Evolutionary conservation across 148 eudicot genomes (phyloP), one percentile per base, ranked within the genome.

Genomic region (Chenopodium suecicum): DNA sequence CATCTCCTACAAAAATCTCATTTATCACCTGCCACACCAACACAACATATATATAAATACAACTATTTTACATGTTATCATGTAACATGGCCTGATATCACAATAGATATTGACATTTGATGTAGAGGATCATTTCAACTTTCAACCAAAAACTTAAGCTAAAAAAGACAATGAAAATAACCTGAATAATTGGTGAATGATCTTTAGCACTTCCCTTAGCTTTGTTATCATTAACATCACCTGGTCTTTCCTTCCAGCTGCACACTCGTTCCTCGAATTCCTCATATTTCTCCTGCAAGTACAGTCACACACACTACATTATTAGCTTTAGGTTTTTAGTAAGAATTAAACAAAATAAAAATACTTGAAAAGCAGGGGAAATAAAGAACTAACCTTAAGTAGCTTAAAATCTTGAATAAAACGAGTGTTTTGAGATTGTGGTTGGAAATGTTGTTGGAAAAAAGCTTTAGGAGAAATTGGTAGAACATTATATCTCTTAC

Each of bases 391-490:
- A 79, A 91, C 93, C 90, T 90, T 82, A 19, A 88, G 76, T 23
- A 82, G 78, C 54, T 83, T 85, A 78, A 83, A 86, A 31, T 90
- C 89, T 13, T 76, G 73, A 74, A 70, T 62, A 62, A 91, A 91
- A 10, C 82, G 87, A 20, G 58, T 85, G 25, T 76, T 37, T 58
- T 79, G 32, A 12, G 17, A 27, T 19, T 76, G 86, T 14, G 64
- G 81, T 29, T 22, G 52, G 6, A 20, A 20, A n/a, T 69, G 37
- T 73, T 79, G 19, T 2, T 77, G 64, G 68, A 92, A 92, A 76
- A 82, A 92, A 66, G 86, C 85, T n/a, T 80, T 76, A 16, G 95
- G 95, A 50, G 93, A 90, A 63, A 87, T 81, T 4, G 84, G 41
- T 37, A 37, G 41, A 37, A 37, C 7, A 37, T 37, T 37, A 37